These are phyloP conservation scores for Plantago ovata DNA, from an alignment of 257 asterid genomes.

Conservation along the genomic window DNA sequence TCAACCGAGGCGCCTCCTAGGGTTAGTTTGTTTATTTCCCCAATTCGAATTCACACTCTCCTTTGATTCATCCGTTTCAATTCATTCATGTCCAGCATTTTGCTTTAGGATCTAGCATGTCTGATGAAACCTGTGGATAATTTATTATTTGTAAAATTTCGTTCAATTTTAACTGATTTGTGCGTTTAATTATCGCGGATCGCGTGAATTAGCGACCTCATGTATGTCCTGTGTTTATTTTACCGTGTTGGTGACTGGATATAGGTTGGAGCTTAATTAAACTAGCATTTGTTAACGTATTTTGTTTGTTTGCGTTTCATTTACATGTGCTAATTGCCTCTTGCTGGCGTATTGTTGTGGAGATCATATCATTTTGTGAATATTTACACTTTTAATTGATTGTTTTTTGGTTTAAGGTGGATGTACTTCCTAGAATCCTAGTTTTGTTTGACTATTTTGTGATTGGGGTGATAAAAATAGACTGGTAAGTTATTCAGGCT, in stretches of 20 bases:
- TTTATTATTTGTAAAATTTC: not conserved
- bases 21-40: slow-evolving; percentile 35
- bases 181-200: not conserved
- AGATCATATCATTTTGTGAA: too few relatives aligned
- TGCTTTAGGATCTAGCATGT: not conserved
- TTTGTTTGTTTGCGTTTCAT: not conserved
- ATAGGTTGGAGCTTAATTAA: not conserved
- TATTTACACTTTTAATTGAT: too few relatives aligned
- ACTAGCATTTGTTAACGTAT: not conserved
- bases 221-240: not conserved
- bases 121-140: not conserved
- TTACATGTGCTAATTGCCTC: too few relatives aligned
- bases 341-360: too few relatives aligned
- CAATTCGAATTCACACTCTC: not conserved
- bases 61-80: not conserved
- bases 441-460: slow-evolving; percentile 2
- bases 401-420: too few relatives aligned
- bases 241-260: not conserved
- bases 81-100: not conserved
- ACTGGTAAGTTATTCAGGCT: slow-evolving; percentile 6
- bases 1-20: slow-evolving; percentile 52
- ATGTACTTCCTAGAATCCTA: not conserved
- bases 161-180: not conserved
- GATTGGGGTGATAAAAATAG: not conserved
- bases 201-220: not conserved